Evolutionary conservation across 345 rosid species (phyloP), one percentile per base, ranked within the genome.

Genomic region (Kernera saxatilis): DNA sequence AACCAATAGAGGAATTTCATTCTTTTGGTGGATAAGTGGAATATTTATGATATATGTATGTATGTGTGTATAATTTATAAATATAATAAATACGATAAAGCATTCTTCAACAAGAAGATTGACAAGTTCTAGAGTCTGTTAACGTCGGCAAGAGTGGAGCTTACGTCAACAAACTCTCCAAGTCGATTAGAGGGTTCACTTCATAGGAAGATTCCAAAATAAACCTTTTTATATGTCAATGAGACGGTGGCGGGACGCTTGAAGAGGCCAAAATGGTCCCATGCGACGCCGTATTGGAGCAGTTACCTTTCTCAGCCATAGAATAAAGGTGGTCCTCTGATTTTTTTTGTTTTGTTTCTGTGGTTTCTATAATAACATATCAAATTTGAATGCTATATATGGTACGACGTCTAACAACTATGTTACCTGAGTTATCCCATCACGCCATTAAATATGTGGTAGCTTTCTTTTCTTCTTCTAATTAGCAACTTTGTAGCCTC

Each of bases 351-450:
- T 56, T 45, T 26, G 21, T 37, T 35, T 56, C n/a, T 58, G 72
- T 65, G 66, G 72, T 73, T 74, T 48, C 62, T 50, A 32, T 30
- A 9, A 21, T 30, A 67, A 32, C 52, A 23, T 50, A 58, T 49
- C 61, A 74, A 17, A 6, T 58, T 12, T 29, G 5, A 66, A 37
- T 29, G 45, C 46, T 49, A 33, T 43, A 41, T 44, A 51, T 33
- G 64, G 78, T 52, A 51, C 63, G 69, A 67, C 58, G 54, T 74
- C 61, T 73, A 74, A 59, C 72, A 58, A 67, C 68, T 74, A 74
- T 56, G 72, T 49, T 67, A 46, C 46, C 15, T 74, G 74, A 59
- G 29, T 60, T 51, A 74, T 68, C 56, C 41, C 49, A 60, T 68
- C 78, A 27, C 0, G 33, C 11, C 32, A 60, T 41, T 51, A 40